Base-by-base conservation (phyloP, 306 rosid genomes). In the Rosa persica region DNA sequence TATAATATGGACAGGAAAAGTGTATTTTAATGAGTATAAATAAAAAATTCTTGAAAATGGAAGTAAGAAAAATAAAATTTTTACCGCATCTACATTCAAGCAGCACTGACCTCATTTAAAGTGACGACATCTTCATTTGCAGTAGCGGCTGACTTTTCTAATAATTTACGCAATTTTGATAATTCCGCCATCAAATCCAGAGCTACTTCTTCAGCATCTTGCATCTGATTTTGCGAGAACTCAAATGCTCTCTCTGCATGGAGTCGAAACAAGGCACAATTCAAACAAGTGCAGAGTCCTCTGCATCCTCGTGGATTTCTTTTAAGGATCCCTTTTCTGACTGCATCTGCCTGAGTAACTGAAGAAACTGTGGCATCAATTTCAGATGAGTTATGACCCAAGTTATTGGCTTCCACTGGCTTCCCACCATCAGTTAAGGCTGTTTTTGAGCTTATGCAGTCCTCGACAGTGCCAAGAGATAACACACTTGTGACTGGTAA, bases 171-270 rank as follows among this genome's bases (percentile, higher is more conserved):
- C 38, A 91, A 73, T 64, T 23, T 73, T 49, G 89, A 87, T 51
- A 94, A 79, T 77, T 90, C 94, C 73, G 87, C 86, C 78, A 94
- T 82, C 82, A 94, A 92, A 77, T 91, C 83, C 34, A 78, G 64
- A 64, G 91, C 90, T 75, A 91, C 79, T 87, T 89, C 97, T 85
- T 91, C 87, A 12, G 95, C 89, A 74, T 92, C 95, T 75, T 87
- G 83, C 73, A 92, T 79, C 82, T 88, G 95, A 86, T 90, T 88
- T 85, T 74, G 87, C 20, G 98, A 94, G 88, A 90, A 94, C 67
- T 94, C 97, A 84, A 92, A 94, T 81, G 95, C 89, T 88, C 93
- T 90, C 77, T 94, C 95, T 6, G 98, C 95, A 73, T 91, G 85
- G 61, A 94, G 93, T 49, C 88, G 91, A 74, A 90, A 92, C 34